These are phyloP conservation scores for Leishmania guyanensis DNA, from an alignment of 208 protist genomes.

Conservation along the genomic window DNA sequence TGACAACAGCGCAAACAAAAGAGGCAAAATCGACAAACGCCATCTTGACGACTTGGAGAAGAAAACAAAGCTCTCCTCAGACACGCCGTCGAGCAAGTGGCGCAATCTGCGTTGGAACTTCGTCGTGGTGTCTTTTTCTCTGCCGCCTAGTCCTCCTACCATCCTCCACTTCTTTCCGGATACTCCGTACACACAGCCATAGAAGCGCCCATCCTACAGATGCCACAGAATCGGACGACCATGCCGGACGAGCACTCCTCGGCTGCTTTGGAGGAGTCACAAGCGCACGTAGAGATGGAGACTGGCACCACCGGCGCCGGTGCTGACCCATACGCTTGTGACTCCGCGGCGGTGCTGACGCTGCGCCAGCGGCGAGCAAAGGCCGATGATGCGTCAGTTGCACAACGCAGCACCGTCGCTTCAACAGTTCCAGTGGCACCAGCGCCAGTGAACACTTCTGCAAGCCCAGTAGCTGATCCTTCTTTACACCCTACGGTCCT, in stretches of 20 bases:
- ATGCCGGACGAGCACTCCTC: background rate
- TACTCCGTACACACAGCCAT: background rate
- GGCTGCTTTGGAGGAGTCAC: background rate
- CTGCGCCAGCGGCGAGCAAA: constrained; percentile 7
- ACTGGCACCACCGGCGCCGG: background rate
- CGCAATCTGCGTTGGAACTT: background rate
- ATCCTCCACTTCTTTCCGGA: background rate
- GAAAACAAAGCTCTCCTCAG: background rate
- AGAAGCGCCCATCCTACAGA: background rate
- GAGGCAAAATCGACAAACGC: too few species aligned
- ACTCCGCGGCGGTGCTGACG: background rate
- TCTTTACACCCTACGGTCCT: background rate
- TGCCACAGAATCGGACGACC: background rate
- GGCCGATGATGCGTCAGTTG: background rate
- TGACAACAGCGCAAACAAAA: too few species aligned
- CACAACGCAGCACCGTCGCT: background rate
- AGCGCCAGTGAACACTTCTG: background rate
- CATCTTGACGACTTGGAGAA: too few species aligned
- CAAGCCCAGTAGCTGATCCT: too few species aligned
- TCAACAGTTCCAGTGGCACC: background rate
- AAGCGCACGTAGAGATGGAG: background rate
- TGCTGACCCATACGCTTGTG: background rate
- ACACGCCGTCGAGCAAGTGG: background rate
- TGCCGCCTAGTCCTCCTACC: background rate
- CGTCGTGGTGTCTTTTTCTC: background rate